Evolutionary conservation across 2,329 filamentous ascomycete species (phyloP), one percentile per base, ranked within the genome.

Genomic region (Apiospora kogelbergensis): DNA sequence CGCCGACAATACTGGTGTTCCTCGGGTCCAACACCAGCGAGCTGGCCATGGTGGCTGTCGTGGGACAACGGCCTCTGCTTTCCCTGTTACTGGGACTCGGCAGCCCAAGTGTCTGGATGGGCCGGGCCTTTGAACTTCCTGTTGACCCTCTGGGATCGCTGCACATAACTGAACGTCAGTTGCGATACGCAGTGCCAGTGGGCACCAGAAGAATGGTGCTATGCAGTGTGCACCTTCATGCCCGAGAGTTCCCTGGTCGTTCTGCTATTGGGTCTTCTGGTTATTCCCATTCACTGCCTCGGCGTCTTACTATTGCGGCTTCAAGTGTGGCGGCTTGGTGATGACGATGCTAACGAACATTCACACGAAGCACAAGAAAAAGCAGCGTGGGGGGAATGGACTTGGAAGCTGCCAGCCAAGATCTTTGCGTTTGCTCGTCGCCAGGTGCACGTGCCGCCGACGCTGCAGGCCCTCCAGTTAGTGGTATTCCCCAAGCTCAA

Each of bases 11-110:
- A 37, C 65, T 76, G 9, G 67, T 71, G 0, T 48, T 71, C n/a
- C 46, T 75, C 24, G 72, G 70, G 17, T 57, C 72, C 11, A 73
- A 68, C 53, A 71, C 71, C 22, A 72, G 75, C 13, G 73, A 75
- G 66, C 65, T 75, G 1, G 72, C 72, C 20, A 72, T 73, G 65
- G 60, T 75, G 13, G 68, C 63, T n/a, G 68, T 73, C 13, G 53
- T 75, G 10, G 72, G 68, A 11, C 70, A 70, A 5, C 70, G 73
- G 10, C 72, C 71, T 9, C 41, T 74, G 13, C 69, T 76, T n/a
- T 63, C 70, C 13, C 67, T 74, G 24, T 67, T 76, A 5, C 66
- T 74, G 5, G 68, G 71, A 37, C 41, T 73, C 11, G 73, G 70
- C 13, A 72, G 66, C 37, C 74, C 73, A 13, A 71, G 70, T 33